Evolutionary conservation across 768 basidiomycete genomes (phyloP).

Genomic region (Leccinum subgranulosum): DNA sequence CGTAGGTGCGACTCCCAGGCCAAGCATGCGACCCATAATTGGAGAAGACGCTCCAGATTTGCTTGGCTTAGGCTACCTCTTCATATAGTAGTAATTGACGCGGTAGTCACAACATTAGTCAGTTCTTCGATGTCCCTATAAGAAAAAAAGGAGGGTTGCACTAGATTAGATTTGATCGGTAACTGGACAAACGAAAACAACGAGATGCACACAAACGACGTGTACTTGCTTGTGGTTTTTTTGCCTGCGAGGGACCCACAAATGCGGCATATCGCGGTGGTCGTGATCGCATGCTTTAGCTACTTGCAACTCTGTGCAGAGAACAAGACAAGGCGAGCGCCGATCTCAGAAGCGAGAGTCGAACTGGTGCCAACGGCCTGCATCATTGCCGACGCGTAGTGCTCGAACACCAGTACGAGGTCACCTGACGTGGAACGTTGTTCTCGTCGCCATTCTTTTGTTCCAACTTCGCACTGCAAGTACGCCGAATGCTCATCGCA

Average conservation of each 20-base stretch:
- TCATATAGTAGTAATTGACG: not conserved
- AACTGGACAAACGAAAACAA: not conserved
- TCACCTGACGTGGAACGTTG: not conserved
- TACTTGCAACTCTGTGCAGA: not conserved
- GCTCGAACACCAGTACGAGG: not conserved
- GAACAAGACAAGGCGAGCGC: not conserved
- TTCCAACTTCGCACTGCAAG: not conserved
- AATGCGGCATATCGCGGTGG: not conserved
- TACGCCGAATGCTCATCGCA: not conserved
- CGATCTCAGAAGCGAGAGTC: not conserved
- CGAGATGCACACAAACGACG: not conserved
- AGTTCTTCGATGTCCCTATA: not conserved
- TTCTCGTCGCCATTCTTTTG: not conserved
- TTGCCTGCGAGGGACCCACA: not conserved
- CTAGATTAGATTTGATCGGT: constrained; percentile 4
- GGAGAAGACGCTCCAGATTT: not conserved
- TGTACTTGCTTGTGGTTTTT: too few species aligned
- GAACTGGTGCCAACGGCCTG: not conserved
- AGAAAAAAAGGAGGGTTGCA: not conserved
- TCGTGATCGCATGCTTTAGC: not conserved
- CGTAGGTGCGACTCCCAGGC: not conserved
- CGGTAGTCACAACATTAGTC: not conserved
- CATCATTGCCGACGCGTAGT: constrained; percentile 1
- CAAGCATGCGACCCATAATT: not conserved
- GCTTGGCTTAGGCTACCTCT: not conserved